A percentile compares a stretch with the other conserved stretches of the same genome.
These are phyloP conservation scores for Tubosaeta brunneosetosa DNA, from an alignment of 768 basidiomycete species.

Conservation along the genomic window DNA sequence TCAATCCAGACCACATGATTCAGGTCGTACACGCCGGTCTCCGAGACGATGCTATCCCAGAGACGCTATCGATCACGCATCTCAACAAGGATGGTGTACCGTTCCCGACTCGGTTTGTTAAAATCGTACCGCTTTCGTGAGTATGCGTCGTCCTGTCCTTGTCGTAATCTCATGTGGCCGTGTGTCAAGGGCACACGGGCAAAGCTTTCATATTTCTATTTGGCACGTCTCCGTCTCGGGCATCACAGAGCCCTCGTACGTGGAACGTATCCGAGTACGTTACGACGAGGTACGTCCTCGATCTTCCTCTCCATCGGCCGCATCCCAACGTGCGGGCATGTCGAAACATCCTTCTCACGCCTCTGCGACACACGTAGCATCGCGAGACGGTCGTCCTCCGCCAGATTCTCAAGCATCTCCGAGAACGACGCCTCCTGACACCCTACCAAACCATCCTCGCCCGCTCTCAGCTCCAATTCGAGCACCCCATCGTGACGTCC, in stretches of 20 bases:
- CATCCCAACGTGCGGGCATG: neutral
- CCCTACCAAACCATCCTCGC: slow-evolving; percentile 40
- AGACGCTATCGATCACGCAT: slow-evolving; percentile 59
- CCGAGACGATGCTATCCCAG: slow-evolving; percentile 60
- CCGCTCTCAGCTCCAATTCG: slow-evolving; percentile 31
- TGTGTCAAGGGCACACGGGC: slow-evolving; percentile 55
- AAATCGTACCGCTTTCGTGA: slow-evolving; percentile 72
- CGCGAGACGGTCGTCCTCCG: slow-evolving; percentile 62
- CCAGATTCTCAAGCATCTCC: slow-evolving; percentile 53
- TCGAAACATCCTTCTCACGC: neutral
- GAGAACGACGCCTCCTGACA: slow-evolving; percentile 66
- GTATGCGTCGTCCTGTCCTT: slow-evolving; percentile 19
- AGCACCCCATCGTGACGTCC: slow-evolving; percentile 66
- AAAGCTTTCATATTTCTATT: slow-evolving; percentile 73
- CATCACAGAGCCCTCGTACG: slow-evolving; percentile 48
- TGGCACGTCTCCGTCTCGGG: slow-evolving; percentile 70
- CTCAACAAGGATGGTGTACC: slow-evolving; percentile 50
- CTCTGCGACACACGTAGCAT: slow-evolving; percentile 38
- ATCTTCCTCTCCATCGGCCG: no score
- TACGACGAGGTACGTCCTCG: slow-evolving; percentile 59
- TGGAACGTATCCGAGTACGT: slow-evolving; percentile 46
- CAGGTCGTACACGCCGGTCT: slow-evolving; percentile 61
- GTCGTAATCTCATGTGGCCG: neutral
- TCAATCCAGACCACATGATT: slow-evolving; percentile 59
- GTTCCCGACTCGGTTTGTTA: slow-evolving; percentile 66